Evolutionary conservation across 1,139 yeast genomes (phyloP).

Genomic region (Blastobotrys proliferans): DNA sequence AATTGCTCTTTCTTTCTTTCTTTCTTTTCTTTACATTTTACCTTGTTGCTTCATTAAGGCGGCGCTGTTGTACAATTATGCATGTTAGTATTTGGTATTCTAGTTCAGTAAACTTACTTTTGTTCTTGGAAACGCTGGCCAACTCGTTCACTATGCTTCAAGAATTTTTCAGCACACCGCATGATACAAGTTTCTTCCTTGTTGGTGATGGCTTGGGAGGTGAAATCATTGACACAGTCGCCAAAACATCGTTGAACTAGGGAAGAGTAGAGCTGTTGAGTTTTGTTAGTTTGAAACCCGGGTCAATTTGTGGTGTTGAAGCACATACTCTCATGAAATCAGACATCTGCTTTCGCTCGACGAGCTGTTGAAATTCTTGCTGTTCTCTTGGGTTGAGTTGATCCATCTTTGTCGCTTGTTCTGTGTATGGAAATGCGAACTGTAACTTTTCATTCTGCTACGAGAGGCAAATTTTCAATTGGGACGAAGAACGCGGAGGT

Average conservation of each 20-base stretch:
- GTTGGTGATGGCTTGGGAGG: slow-evolving; percentile 78
- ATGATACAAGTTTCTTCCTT: slow-evolving; percentile 82
- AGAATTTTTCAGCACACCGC: slow-evolving; percentile 95
- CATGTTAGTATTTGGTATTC: background rate
- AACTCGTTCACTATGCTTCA: slow-evolving; percentile 96
- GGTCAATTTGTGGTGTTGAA: background rate
- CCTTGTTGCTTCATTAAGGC: slow-evolving; percentile 29
- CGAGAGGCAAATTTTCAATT: no score
- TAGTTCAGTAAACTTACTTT: slow-evolving; percentile 37
- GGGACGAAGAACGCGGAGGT: no score
- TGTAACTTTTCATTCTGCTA: no score
- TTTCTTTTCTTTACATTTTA: slow-evolving; percentile 11
- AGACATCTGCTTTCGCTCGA: slow-evolving; percentile 97
- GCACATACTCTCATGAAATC: slow-evolving; percentile 81
- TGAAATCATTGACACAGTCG: slow-evolving; percentile 97
- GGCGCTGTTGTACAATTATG: slow-evolving; percentile 15
- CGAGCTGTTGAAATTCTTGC: slow-evolving; percentile 91
- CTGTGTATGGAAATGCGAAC: no score
- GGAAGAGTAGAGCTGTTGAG: slow-evolving; percentile 63
- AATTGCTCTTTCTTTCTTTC: background rate
- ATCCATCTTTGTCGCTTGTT: slow-evolving; percentile 34
- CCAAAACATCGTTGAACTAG: slow-evolving; percentile 94
- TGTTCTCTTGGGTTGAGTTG: slow-evolving; percentile 77
- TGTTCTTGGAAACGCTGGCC: slow-evolving; percentile 99
- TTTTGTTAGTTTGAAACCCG: background rate